Evolutionary conservation across 2,329 filamentous ascomycete genomes (phyloP), one percentile per base, ranked within the genome.

Genomic region (Aspergillus hiratsukae): DNA sequence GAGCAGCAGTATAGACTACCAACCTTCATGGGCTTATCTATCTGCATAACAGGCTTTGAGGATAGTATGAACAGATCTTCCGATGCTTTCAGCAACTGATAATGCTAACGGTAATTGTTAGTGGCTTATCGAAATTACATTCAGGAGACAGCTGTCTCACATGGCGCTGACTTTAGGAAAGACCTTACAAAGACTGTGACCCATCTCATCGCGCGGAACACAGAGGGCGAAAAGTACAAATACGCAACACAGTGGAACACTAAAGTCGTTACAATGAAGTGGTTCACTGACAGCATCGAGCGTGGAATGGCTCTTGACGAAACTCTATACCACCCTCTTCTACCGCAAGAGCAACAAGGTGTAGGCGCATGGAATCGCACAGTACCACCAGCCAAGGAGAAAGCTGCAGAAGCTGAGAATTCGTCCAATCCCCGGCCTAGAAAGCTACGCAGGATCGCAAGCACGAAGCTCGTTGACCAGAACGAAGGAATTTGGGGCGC

Each of bases 241-340:
- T 91, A 91, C 55, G 94, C 93, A n/a, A 86, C 84, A 63, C 82
- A 82, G 64, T 99, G 94, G 92, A 81, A 82, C 48, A 84, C 96
- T 62, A 85, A 85, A 52, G 84, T 91, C 25, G 91, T 99, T 25
- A 87, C 88, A 1, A 72, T 89, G 35, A 87, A 91, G 68, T 99
- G 94, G 94, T 82, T 97, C 40, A 78, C 86, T 51, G 89, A 97
- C 67, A 93, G 89, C 66, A 74, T 94, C 57, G 83, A 88, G 61
- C 83, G 94, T 60, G 91, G 91, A 55, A 94, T 99, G 91, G 88
- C 92, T 21, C 78, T 99, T 21, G 90, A 97, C 54, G 94, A 97
- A 71, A 75, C 79, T n/a, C 85, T 84, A 58, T 99, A 95, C 72
- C 87, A 95, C 69, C 92, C 91, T 1, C 77, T 83, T 27, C 72